These are phyloP conservation scores for Trametes sanguinea DNA, from an alignment of 768 basidiomycete species.

Conservation along the genomic window DNA sequence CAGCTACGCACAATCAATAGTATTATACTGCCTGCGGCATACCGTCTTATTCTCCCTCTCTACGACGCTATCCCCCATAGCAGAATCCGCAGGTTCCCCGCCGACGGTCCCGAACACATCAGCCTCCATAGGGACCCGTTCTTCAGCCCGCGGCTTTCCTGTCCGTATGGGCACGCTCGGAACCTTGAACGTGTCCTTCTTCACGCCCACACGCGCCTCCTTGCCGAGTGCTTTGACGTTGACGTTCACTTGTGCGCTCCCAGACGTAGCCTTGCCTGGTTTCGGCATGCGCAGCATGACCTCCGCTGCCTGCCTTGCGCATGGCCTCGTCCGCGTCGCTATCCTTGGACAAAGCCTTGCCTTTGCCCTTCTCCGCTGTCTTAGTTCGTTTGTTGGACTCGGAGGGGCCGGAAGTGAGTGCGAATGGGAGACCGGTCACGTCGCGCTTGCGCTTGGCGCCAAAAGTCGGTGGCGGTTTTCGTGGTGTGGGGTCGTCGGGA, in stretches of 20 bases:
- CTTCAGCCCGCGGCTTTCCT: conserved; percentile 1
- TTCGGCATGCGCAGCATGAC: conserved; percentile 43
- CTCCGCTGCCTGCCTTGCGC: conserved; percentile 35
- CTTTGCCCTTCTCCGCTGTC: conserved; percentile 19
- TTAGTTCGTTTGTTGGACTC: conserved; percentile 27
- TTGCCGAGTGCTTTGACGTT: conserved; percentile 18
- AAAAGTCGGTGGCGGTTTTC: conserved; percentile 52
- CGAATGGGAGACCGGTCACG: conserved; percentile 17
- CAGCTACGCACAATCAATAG: too few species aligned
- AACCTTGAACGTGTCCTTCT: conserved; percentile 29
- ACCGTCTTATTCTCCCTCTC: conserved; percentile 69
- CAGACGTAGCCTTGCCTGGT: conserved; percentile 14
- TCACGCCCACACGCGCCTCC: conserved; percentile 12
- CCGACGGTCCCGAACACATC: conserved; percentile 24
- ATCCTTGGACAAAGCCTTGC: conserved; percentile 22
- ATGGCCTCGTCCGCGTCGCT: conserved; percentile 31
- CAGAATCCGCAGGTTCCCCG: conserved; percentile 37
- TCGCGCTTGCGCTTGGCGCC: conserved; percentile 29
- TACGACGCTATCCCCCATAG: conserved; percentile 40
- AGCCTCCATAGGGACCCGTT: conserved; percentile 21
- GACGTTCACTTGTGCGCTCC: conserved; percentile 20
- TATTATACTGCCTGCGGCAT: background rate
- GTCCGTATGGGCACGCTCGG: conserved; percentile 24
- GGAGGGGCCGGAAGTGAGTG: conserved; percentile 4
- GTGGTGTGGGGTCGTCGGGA: conserved; percentile 80